Evolutionary conservation across 352 stramenopile genomes (phyloP).

Genomic region (Phytopythium oedochilum): DNA sequence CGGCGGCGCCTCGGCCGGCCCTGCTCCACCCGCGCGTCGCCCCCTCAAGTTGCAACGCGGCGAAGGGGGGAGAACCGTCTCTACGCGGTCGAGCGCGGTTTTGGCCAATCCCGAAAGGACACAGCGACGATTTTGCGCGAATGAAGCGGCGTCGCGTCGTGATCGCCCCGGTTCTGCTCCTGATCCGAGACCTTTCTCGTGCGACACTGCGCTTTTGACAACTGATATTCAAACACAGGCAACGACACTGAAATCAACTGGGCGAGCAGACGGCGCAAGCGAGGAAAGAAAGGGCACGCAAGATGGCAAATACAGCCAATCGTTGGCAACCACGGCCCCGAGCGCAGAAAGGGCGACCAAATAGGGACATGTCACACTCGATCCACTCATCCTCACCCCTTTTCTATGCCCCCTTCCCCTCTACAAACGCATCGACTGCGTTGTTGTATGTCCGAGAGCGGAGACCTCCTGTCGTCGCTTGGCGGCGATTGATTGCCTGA

Average conservation of each 20-base stretch:
- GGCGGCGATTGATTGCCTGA: no score
- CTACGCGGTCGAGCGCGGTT: background rate
- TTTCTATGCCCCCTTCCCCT: conserved; percentile 4
- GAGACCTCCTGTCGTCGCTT: no score
- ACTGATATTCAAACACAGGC: conserved; percentile 3
- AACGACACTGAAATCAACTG: background rate
- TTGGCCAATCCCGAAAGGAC: background rate
- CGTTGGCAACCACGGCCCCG: background rate
- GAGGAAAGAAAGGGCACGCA: background rate
- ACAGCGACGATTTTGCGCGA: background rate
- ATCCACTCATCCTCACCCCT: conserved; percentile 1
- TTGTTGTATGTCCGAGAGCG: no score
- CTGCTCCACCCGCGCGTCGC: background rate
- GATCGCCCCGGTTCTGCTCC: background rate
- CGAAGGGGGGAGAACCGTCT: background rate
- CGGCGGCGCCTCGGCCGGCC: background rate
- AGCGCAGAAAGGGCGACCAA: no score
- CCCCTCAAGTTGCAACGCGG: background rate
- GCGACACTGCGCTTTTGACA: background rate
- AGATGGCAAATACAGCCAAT: conserved; percentile 1
- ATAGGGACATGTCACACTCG: background rate
- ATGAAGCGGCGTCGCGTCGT: background rate
- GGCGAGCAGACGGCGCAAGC: background rate
- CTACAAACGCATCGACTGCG: no score
- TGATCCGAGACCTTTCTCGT: background rate